Evolutionary conservation across 2,329 filamentous ascomycete species (phyloP), one percentile per base, ranked within the genome.

Genomic region (Penicillium sp.): DNA sequence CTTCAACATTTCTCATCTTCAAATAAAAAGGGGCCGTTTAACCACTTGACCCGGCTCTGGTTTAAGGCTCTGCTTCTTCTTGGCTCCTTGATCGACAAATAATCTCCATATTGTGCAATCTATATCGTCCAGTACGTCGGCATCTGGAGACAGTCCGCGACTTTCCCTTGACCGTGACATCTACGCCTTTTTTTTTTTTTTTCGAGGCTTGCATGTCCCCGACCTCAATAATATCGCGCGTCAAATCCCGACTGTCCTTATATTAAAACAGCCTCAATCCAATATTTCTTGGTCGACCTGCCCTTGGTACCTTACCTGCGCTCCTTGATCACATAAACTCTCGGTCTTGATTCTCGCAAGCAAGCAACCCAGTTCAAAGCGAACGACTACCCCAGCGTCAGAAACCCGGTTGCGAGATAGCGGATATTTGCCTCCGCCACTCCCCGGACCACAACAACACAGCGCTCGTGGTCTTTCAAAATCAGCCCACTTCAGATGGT

Each of bases 1-100:
- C 58, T 65, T 57, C 55, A 66, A 52, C 52, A 64, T 65, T 62
- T 52, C 49, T 52, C 40, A 43, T 42, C 45, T 55, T 37, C 26
- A 19, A 49, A 63, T 64, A 65, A 58, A 61, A 60, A 42, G 60
- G 49, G 58, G 43, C 55, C 4, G 19, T 54, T 30, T 58, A 19
- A 26, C 49, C 19, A 28, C 22, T 42, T 43, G 7, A 22, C 37
- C 37, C 58, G 42, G 52, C 58, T 58, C 40, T 30, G 3, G 42
- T n/a, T 19, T 22, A 28, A 42, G 14, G 13, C 38, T 49, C 56
- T 38, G 8, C 25, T 43, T 7, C n/a, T 49, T 19, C 30, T 26
- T 40, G 8, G 22, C 53, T 16, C n/a, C 25, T 16, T 25, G 3
- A 35, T 35, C 51, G 19, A 38, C 16, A 7, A 33, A 33, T 10